Conservation (phyloP, 306 rosid species). For the Cucurbita maxima region DNA sequence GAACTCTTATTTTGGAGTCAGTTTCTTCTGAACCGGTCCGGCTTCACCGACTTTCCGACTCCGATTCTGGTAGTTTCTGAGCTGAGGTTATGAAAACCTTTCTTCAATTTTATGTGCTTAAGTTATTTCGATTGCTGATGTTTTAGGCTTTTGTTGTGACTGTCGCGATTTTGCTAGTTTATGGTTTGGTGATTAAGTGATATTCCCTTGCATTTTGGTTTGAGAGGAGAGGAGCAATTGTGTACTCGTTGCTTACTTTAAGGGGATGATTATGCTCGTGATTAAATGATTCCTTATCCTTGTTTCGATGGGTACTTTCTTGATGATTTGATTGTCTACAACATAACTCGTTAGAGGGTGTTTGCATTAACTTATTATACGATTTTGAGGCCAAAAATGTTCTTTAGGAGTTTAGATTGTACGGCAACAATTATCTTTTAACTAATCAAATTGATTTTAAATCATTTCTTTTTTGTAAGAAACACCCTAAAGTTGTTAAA, state of each 20-base stretch:
- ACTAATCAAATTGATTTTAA: too few species aligned
- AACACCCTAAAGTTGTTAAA: too few species aligned
- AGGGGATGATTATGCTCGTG: neutral
- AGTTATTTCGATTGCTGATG: neutral
- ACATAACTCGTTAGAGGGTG: neutral
- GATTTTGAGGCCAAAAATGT: too few species aligned
- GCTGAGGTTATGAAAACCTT: neutral
- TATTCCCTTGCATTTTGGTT: neutral
- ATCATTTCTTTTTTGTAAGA: too few species aligned
- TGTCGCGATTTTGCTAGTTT: neutral
- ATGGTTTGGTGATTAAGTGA: neutral
- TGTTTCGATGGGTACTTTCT: neutral
- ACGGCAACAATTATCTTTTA: too few species aligned
- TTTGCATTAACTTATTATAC: too few species aligned
- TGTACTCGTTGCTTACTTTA: neutral
- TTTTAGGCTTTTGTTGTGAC: neutral
- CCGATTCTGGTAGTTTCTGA: slow-evolving; percentile 42
- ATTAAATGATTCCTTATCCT: neutral
- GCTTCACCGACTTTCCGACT: slow-evolving; percentile 39
- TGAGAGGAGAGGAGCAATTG: neutral
- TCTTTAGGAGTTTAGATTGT: too few species aligned
- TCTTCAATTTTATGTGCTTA: neutral
- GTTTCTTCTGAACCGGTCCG: slow-evolving; percentile 35
- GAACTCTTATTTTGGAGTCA: slow-evolving; percentile 49
- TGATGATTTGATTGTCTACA: neutral